Evolutionary conservation across 257 asterid species (phyloP), one percentile per base, ranked within the genome.

Genomic region (Ballota nigra): DNA sequence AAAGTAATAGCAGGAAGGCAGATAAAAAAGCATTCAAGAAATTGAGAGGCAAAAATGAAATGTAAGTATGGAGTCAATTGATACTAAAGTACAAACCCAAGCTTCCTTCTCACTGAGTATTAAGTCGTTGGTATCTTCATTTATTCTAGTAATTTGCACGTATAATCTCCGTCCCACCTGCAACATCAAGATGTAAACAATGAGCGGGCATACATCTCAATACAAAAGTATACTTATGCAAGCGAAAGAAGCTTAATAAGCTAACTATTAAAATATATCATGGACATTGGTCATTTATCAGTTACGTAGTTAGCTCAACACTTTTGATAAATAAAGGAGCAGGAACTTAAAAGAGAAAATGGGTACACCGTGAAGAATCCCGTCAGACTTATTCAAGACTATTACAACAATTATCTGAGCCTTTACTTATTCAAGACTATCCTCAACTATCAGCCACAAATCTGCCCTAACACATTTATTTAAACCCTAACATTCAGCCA

Each of bases 21-120:
- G 31, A 15, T 18, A 47, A n/a, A 55, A 51, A 47, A 66, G 11
- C 53, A 47, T 10, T 59, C 49, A 41, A 55, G 23, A 61, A 75
- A 65, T 26, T 28, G 18, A 43, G 23, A 20, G 67, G 51, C 33
- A 28, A 72, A 49, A 61, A 63, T 73, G 31, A 64, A 70, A 80
- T 43, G 28, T 70, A 12, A 16, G 57, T 15, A 16, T 6, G 40
- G 19, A 64, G 72, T 49, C 18, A 73, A 49, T 75, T 24, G 58
- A 70, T 47, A 76, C 34, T 60, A 71, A 69, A 77, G 74, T 47
- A 88, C 97, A 28, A 66, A 89, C 98, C 99, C 97, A 92, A 66
- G 98, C 97, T 41, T 81, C 87, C 86, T 86, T 91, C 82, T 95
- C 99, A 59, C 96, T 95, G 80, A 95, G 95, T 75, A 95, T 83